Evolutionary conservation across 2,329 filamentous ascomycete species (phyloP), one percentile per base, ranked within the genome.

Genomic region (Ramularia endophylla): DNA sequence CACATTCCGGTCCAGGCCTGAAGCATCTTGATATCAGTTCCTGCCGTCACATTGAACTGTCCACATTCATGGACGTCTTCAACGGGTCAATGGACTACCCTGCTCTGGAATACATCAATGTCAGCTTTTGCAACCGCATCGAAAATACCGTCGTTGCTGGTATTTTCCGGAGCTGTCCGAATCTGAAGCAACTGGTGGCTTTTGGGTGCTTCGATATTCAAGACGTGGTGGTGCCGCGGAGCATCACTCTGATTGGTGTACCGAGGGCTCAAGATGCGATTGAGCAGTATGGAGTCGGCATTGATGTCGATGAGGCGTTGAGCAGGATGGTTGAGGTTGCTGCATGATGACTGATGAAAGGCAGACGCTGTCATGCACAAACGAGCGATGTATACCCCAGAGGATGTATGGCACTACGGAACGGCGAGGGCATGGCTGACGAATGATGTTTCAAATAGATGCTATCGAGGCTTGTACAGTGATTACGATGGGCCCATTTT

Each of bases 61-160:
- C 75, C 12, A 80, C 85, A 0, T 88, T 95, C 44, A 79, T 86
- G 47, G 74, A 81, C 8, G 81, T 84, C 0, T 95, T 97, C 56
- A 69, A 73, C 39, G 66, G 69, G 5, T 64, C 67, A 7, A 72
- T 71, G 17, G 76, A 73, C 32, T 95, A 94, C 52, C 79, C 83
- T 0, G 70, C 78, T 8, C 70, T 97, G 25, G 68, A 70, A 46
- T 76, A 83, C 43, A 68, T 95, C 31, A 87, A 79, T 4, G 67
- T 78, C 18, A 72, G 65, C 58, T 77, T 79, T 51, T 78, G 72
- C 59, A 78, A 76, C 48, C 68, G 68, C 0, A 56, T 70, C 2
- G 66, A 78, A 44, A 75, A 73, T 0, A 73, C 73, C 1, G 68
- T 73, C 0, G 70, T 78, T 41, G 71, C 74, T 2, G 67, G 73